Evolutionary conservation across 257 asterid genomes (phyloP).

Genomic region (Coffea eugenioides): DNA sequence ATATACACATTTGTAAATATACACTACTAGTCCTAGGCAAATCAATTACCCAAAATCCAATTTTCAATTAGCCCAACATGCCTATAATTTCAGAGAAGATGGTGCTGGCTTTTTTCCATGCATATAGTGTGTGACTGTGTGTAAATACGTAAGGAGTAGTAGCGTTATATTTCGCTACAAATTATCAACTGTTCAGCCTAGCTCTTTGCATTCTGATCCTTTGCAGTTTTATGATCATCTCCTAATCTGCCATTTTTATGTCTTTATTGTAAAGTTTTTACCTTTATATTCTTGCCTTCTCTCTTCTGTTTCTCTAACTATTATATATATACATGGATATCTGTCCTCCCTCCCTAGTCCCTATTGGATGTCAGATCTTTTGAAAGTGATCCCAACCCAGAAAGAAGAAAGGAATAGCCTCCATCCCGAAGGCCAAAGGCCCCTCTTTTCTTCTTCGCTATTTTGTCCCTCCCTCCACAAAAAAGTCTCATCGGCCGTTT

Average conservation of each 20-base stretch:
- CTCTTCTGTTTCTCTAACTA: too few relatives aligned
- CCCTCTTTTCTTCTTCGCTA: neutral
- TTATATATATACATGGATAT: neutral
- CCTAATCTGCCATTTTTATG: neutral
- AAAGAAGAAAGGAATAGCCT: neutral
- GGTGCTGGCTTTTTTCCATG: neutral
- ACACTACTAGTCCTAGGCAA: too few relatives aligned
- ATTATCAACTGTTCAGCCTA: too few relatives aligned
- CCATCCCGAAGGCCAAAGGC: neutral
- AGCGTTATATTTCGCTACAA: too few relatives aligned
- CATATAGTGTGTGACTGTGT: neutral
- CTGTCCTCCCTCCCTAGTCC: too few relatives aligned
- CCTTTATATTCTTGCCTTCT: neutral
- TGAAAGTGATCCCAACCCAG: conserved; percentile 2
- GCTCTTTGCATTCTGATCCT: neutral
- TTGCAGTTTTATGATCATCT: neutral
- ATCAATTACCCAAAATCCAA: too few relatives aligned
- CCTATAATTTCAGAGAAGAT: too few relatives aligned
- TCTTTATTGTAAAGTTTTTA: too few relatives aligned
- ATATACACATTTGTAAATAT: too few relatives aligned
- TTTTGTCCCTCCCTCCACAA: neutral
- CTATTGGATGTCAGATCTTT: conserved; percentile 7
- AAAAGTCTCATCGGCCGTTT: conserved; percentile 31
- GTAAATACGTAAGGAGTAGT: neutral
- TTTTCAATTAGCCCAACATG: too few relatives aligned